Conservation (phyloP, 306 rosid species). For the Chamaecrista fasciculata region DNA sequence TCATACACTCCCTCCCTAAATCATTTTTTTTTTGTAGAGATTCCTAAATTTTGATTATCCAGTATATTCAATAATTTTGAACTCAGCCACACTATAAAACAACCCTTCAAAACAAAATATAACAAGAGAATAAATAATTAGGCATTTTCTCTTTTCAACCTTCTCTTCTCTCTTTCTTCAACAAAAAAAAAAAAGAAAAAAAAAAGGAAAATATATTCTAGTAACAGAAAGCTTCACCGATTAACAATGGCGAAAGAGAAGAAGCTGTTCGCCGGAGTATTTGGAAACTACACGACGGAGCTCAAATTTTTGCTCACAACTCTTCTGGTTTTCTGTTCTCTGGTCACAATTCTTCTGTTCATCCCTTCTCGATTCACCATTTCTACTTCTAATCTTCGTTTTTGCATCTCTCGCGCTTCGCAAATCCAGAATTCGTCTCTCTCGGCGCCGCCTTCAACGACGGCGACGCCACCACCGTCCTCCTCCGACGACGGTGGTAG, state of each 20-base stretch:
- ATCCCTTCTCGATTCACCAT: conserved; percentile 61
- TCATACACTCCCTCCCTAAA: too few relatives aligned
- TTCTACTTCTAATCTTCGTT: conserved; percentile 58
- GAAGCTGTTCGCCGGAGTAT: conserved; percentile 36
- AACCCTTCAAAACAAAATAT: neutral
- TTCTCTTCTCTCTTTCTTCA: too few relatives aligned
- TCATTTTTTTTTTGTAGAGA: too few relatives aligned
- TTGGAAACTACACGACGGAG: conserved; percentile 47
- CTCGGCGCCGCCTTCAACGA: conserved; percentile 25
- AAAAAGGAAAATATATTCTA: too few relatives aligned
- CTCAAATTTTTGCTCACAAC: conserved; percentile 49
- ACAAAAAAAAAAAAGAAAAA: too few relatives aligned
- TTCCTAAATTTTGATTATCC: neutral
- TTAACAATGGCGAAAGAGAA: conserved; percentile 29
- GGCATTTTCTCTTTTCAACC: too few relatives aligned
- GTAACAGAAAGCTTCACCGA: neutral
- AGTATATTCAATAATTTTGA: neutral
- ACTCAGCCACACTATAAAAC: neutral
- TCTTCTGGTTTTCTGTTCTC: conserved; percentile 49
- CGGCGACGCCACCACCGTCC: neutral
- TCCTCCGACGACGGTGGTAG: conserved; percentile 32
- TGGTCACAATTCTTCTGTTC: conserved; percentile 63
- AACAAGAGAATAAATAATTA: too few relatives aligned
- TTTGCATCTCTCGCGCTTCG: conserved; percentile 51
- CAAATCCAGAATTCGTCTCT: conserved; percentile 1